These are phyloP conservation scores for Bothriochloa decipiens DNA, from an alignment of 176 grass and related monocot species.

Conservation along the genomic window DNA sequence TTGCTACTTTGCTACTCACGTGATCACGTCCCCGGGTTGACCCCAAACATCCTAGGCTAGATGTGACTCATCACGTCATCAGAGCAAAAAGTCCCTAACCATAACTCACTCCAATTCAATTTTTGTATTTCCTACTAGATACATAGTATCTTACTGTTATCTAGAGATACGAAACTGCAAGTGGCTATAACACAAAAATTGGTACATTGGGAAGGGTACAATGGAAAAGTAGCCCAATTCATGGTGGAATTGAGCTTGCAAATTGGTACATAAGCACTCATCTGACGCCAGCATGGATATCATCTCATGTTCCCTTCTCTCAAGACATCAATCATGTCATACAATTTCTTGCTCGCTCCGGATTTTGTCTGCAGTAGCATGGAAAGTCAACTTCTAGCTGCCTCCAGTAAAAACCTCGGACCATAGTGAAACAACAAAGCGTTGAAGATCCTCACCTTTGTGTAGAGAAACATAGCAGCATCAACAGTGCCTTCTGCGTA, in stretches of 20 bases:
- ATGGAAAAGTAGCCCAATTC: not conserved
- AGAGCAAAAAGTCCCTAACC: too few relatives aligned
- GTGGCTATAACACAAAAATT: not conserved
- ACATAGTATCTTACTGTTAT: too few relatives aligned
- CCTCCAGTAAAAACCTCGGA: not conserved
- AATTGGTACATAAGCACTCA: not conserved
- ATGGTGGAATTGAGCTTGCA: not conserved
- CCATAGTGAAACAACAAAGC: conserved; percentile 8
- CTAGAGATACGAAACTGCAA: not conserved
- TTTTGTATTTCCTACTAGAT: too few relatives aligned
- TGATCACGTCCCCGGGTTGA: too few relatives aligned
- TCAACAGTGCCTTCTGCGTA: conserved; percentile 92
- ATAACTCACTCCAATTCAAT: too few relatives aligned
- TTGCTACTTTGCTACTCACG: too few relatives aligned
- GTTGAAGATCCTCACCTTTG: conserved; percentile 56
- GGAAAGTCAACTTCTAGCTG: conserved; percentile 5
- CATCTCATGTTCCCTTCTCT: conserved; percentile 84
- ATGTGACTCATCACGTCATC: too few relatives aligned
- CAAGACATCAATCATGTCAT: conserved; percentile 93
- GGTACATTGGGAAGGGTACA: too few relatives aligned
- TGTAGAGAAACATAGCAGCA: conserved; percentile 84
- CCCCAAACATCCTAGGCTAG: too few relatives aligned
- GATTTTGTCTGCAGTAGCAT: conserved; percentile 59
- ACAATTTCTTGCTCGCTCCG: conserved; percentile 72
- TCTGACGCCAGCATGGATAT: conserved; percentile 29